A percentile compares a stretch with the other conserved stretches of the same genome.
phyloP scores from a whole-genome alignment of 1,284 basidiomycete genomes.

The Acaromyces ingoldii region DNA sequence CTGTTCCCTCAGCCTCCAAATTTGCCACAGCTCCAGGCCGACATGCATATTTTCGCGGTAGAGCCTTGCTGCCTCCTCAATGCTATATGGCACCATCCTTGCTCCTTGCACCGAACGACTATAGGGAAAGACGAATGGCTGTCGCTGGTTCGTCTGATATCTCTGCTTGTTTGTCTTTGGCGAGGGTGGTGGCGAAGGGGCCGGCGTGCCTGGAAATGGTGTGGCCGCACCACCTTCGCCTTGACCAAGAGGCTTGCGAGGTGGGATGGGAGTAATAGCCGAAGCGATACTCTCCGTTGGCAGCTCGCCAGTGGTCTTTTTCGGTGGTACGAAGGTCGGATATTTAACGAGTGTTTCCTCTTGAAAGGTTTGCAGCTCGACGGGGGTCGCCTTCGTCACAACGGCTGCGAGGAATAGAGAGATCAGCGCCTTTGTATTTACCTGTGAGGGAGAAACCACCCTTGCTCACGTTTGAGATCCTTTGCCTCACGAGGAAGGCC shows the following conservation, averaged over 20 bases:
- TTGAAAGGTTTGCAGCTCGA: constrained; percentile 42
- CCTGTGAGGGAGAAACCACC: no score
- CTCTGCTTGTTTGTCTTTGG: constrained; percentile 93
- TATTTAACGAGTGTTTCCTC: constrained; percentile 47
- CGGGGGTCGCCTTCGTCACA: constrained; percentile 34
- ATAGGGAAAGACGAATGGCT: constrained; percentile 94
- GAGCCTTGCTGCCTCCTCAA: constrained; percentile 88
- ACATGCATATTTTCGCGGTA: constrained; percentile 88
- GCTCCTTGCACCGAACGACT: constrained; percentile 56
- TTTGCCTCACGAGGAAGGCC: constrained; percentile 48
- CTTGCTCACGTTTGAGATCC: not conserved
- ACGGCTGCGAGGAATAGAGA: not conserved
- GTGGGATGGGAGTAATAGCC: constrained; percentile 34
- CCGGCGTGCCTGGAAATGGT: constrained; percentile 59
- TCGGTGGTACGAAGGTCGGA: constrained; percentile 55
- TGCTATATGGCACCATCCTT: constrained; percentile 77
- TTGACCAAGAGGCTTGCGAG: constrained; percentile 29
- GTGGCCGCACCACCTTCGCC: constrained; percentile 62
- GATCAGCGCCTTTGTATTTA: not conserved
- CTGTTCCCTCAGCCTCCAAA: constrained; percentile 90
- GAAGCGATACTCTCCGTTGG: constrained; percentile 49
- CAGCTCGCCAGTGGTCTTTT: constrained; percentile 42
- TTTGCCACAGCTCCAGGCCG: constrained; percentile 81
- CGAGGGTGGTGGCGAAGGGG: constrained; percentile 79
- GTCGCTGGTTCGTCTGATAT: constrained; percentile 92